phyloP scores from a whole-genome alignment of 306 rosid species.

The Fragaria iinumae region DNA sequence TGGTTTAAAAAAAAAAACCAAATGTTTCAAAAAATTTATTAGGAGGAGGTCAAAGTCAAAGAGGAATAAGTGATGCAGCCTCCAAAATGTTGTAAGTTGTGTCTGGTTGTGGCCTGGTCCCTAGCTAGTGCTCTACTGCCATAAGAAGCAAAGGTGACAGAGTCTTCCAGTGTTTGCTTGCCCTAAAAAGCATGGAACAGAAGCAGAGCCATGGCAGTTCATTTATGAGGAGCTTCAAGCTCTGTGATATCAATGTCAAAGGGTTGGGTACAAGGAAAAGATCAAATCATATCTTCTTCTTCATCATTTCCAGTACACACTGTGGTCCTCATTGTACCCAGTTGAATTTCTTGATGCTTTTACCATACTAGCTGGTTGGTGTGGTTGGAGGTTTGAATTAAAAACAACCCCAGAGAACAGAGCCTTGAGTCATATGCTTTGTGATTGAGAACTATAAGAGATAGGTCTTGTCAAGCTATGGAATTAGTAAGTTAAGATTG shows the following conservation, averaged over 20 bases:
- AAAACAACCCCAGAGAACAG: neutral
- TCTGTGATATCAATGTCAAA: neutral
- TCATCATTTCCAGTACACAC: neutral
- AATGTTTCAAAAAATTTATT: neutral
- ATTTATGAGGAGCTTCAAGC: neutral
- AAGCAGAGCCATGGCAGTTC: constrained; percentile 2
- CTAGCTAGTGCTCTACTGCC: neutral
- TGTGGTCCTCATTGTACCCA: constrained; percentile 6
- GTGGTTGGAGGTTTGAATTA: constrained; percentile 1
- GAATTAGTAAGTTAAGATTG: neutral
- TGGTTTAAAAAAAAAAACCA: neutral
- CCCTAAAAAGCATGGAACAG: constrained; percentile 2
- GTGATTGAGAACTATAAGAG: neutral
- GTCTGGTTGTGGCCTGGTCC: constrained; percentile 1
- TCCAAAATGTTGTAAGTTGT: neutral
- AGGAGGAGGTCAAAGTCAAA: neutral
- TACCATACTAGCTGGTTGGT: neutral
- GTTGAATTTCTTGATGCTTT: neutral
- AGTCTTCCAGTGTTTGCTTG: neutral
- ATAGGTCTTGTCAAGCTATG: neutral
- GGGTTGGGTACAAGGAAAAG: neutral
- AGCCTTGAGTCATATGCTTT: neutral
- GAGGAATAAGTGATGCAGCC: neutral
- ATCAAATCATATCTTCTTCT: neutral
- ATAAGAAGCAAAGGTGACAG: neutral